phyloP scores from a whole-genome alignment of 163 green algal genomes.

The Scenedesmus sp. region DNA sequence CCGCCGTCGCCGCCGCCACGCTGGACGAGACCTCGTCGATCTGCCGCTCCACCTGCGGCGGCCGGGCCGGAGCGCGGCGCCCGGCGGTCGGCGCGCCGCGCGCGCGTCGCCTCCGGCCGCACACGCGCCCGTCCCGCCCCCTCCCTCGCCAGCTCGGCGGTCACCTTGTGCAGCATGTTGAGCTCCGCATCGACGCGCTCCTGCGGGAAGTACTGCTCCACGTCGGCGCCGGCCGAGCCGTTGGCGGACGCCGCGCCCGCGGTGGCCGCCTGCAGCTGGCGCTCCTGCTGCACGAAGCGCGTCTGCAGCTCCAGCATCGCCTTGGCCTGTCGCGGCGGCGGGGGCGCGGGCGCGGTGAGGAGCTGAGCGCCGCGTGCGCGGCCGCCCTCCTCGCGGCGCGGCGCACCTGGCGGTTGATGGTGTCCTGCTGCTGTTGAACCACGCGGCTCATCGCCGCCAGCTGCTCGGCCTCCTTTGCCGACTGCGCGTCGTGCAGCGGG shows the following conservation, averaged over 20 bases:
- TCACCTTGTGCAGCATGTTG: slow-evolving; percentile 31
- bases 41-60: slow-evolving; percentile 33
- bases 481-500: slow-evolving; percentile 1
- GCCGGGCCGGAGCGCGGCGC: too few species aligned
- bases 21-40: slow-evolving; percentile 28
- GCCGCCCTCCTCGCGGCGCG: too few species aligned
- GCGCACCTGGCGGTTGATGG: slow-evolving; percentile 29
- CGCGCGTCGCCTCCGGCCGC: too few species aligned
- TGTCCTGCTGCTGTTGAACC: slow-evolving; percentile 40
- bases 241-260: slow-evolving; percentile 4
- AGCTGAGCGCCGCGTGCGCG: neutral
- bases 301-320: slow-evolving; percentile 34
- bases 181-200: slow-evolving; percentile 13
- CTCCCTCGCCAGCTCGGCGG: neutral
- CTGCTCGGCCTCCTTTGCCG: slow-evolving; percentile 13
- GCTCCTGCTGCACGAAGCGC: slow-evolving; percentile 40
- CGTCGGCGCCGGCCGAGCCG: neutral
- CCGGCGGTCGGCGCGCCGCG: too few species aligned
- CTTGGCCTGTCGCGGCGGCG: neutral
- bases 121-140: too few species aligned
- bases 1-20: slow-evolving; percentile 7
- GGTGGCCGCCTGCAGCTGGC: slow-evolving; percentile 25
- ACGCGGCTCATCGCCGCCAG: slow-evolving; percentile 21
- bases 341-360: neutral
- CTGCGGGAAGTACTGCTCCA: slow-evolving; percentile 26